Percentiles rank a stretch among this genome's conserved stretches.
Conservation (phyloP, 306 rosid species). For the Spatholobus suberectus region DNA sequence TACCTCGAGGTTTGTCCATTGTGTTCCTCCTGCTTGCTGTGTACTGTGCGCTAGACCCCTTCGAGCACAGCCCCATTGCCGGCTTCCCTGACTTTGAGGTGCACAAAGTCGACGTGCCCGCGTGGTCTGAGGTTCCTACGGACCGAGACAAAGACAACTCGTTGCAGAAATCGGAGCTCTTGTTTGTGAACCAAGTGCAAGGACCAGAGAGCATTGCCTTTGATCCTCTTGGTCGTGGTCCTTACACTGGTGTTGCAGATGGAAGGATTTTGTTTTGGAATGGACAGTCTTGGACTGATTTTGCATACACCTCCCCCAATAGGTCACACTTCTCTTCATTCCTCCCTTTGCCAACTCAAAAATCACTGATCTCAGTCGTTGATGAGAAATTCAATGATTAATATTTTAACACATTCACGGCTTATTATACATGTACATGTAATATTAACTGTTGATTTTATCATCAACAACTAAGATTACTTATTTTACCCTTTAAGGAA, state of each 20-base stretch:
- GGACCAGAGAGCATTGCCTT: slow-evolving; percentile 91
- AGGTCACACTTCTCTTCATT: slow-evolving; percentile 54
- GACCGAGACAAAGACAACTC: slow-evolving; percentile 63
- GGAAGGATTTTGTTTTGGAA: slow-evolving; percentile 84
- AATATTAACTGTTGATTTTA: too few relatives aligned
- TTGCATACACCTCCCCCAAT: slow-evolving; percentile 77
- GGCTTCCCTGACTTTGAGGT: slow-evolving; percentile 68
- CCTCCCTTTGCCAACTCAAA: neutral
- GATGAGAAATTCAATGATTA: too few relatives aligned
- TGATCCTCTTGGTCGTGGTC: slow-evolving; percentile 88
- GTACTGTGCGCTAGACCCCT: slow-evolving; percentile 78
- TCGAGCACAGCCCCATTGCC: slow-evolving; percentile 60
- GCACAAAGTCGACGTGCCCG: slow-evolving; percentile 51
- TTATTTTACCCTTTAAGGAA: too few relatives aligned
- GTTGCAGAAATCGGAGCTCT: slow-evolving; percentile 74
- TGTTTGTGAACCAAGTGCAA: slow-evolving; percentile 78
- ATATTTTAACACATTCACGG: too few relatives aligned
- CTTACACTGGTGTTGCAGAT: slow-evolving; percentile 93
- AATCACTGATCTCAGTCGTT: too few relatives aligned
- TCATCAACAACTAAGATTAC: too few relatives aligned
- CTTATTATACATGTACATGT: too few relatives aligned
- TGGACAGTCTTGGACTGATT: slow-evolving; percentile 77
- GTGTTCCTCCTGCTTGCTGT: slow-evolving; percentile 53
- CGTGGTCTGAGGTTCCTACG: slow-evolving; percentile 63
- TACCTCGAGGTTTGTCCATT: slow-evolving; percentile 36